Conservation (phyloP, 306 rosid species). For the Cucumis hystrix region DNA sequence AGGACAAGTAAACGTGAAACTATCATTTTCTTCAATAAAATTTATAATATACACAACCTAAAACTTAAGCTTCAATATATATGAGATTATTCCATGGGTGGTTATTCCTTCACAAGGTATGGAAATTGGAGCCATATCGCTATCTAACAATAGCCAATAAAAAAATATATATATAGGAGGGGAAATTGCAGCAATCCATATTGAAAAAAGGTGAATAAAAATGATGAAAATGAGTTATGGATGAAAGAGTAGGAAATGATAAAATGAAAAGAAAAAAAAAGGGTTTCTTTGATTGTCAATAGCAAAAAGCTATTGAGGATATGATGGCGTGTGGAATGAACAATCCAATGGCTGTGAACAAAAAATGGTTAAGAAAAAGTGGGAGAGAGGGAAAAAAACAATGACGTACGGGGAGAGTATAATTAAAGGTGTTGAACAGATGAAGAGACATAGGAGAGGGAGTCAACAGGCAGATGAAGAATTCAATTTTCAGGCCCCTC, state of each 20-base stretch:
- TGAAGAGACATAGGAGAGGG: slow-evolving; percentile 9
- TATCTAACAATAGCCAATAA: not conserved
- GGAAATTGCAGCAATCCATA: not conserved
- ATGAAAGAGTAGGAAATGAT: not conserved
- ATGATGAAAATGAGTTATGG: not conserved
- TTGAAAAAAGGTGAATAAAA: not conserved
- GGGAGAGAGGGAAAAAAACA: not conserved
- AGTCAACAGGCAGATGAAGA: slow-evolving; percentile 10
- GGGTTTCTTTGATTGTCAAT: not conserved
- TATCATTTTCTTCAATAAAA: not conserved
- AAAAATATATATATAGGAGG: not conserved
- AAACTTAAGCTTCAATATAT: no score
- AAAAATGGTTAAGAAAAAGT: not conserved
- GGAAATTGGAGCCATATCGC: no score
- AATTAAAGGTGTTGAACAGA: slow-evolving; percentile 4
- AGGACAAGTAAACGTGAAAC: not conserved
- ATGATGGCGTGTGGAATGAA: not conserved
- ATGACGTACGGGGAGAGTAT: not conserved
- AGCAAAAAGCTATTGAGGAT: not conserved
- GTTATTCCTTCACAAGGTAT: no score
- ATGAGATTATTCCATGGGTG: no score
- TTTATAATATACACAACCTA: no score
- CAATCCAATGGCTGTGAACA: not conserved
- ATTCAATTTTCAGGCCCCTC: not conserved
- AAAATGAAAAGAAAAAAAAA: not conserved